Evolutionary conservation across 768 basidiomycete species (phyloP).

Genomic region (Omphalotus guepiniiformis): DNA sequence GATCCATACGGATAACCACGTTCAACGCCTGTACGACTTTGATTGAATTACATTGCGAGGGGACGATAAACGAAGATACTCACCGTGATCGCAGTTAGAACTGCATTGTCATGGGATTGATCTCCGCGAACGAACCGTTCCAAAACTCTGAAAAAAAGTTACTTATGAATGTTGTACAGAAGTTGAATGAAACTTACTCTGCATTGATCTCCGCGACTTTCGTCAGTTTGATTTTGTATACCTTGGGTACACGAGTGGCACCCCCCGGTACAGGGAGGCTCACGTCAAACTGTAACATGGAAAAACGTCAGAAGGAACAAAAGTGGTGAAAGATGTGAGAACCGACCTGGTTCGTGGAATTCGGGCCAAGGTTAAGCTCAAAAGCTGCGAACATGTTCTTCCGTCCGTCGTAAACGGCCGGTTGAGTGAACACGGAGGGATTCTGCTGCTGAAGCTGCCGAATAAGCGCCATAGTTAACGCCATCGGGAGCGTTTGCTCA

Average conservation of each 20-base stretch:
- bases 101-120: slow-evolving; percentile 59
- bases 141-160: slow-evolving; percentile 41
- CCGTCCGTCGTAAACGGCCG: slow-evolving; percentile 72
- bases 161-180: too few species aligned
- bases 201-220: slow-evolving; percentile 58
- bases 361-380: slow-evolving; percentile 53
- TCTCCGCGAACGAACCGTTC: slow-evolving; percentile 54
- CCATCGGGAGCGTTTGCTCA: slow-evolving; percentile 64
- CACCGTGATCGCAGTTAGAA: slow-evolving; percentile 64
- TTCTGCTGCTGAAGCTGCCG: slow-evolving; percentile 54
- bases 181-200: slow-evolving; percentile 29
- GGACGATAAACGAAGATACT: slow-evolving; percentile 12
- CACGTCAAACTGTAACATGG: slow-evolving; percentile 53
- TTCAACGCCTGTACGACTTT: slow-evolving; percentile 49
- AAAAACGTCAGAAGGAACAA: slow-evolving; percentile 8
- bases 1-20: slow-evolving; percentile 70
- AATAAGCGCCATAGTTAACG: slow-evolving; percentile 70
- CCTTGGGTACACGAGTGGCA: slow-evolving; percentile 44
- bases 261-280: slow-evolving; percentile 33
- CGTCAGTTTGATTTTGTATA: slow-evolving; percentile 60
- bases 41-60: neutral
- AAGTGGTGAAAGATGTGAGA: neutral
- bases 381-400: slow-evolving; percentile 48
- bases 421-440: slow-evolving; percentile 67
- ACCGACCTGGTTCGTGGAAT: slow-evolving; percentile 48